Evolutionary conservation across 202 grass and related monocot species (phyloP), one percentile per base, ranked within the genome.

Genomic region (Carex arenaria): DNA sequence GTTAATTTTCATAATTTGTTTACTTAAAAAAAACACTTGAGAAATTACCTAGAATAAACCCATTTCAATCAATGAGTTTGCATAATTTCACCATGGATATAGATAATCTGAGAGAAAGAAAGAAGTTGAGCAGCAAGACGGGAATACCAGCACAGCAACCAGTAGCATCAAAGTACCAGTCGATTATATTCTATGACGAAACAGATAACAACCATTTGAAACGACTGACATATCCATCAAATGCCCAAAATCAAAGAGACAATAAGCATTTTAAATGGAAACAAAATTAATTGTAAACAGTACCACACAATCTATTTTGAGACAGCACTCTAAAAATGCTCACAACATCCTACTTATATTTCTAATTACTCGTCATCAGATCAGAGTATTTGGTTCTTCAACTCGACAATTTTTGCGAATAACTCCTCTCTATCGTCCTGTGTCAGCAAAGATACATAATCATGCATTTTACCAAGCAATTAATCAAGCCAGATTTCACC

Each of bases 371-470:
- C 34, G 4, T 61, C 64, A 23, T 75, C 54, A 78, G 63, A 61
- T 86, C 84, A 91, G 72, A 94, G 34, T 77, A 93, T 86, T 83
- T 86, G 90, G 57, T 88, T 67, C 78, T 92, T 98, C 42, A 95
- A 76, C 54, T 90, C 83, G 43, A 86, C 34, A 7, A 92, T 84
- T 85, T 92, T 95, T 19, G 80, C 74, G 52, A 95, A 90, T 42
- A 93, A 36, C 42, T 95, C 83, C 15, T 95, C 93, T 83, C 95
- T 91, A 80, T 83, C 92, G 84, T 88, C 83, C 96, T 96, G 91
- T 86, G 83, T 57, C 84, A 62, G 81, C 30, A 40, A 83, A 84
- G 51, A 61, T 4, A 49, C 12, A 7, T 13, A 81, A 68, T 76
- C 80, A 86, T 55, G 85, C 23, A 69, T 28, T 85, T 30, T 31